Percentiles rank a stretch among this genome's conserved stretches.
Conservation (phyloP, 805 yeast genomes). For the Barnettozyma siamensis region DNA sequence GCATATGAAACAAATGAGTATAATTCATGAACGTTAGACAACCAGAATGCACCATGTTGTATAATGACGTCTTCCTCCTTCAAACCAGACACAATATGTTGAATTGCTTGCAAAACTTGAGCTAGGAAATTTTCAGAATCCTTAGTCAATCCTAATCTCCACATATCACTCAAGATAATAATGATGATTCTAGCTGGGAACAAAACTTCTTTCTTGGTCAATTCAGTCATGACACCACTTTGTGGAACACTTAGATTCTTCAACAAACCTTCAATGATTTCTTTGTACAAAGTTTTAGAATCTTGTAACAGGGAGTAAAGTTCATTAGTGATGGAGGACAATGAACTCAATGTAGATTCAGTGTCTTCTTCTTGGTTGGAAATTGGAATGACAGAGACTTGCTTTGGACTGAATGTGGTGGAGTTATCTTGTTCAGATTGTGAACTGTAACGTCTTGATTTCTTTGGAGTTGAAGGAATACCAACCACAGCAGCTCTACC, state of each 20-base stretch:
- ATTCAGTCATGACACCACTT: slow-evolving; percentile 76
- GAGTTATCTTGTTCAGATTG: slow-evolving; percentile 28
- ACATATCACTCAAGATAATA: slow-evolving; percentile 91
- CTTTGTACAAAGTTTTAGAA: slow-evolving; percentile 67
- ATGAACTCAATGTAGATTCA: slow-evolving; percentile 35
- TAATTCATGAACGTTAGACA: slow-evolving; percentile 91
- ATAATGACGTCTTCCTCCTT: slow-evolving; percentile 77
- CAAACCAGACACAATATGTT: slow-evolving; percentile 69
- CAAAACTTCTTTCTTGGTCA: slow-evolving; percentile 83
- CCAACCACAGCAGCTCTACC: slow-evolving; percentile 27
- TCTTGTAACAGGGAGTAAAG: slow-evolving; percentile 65
- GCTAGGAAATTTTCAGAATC: slow-evolving; percentile 91
- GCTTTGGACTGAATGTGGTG: slow-evolving; percentile 35
- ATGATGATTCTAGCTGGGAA: slow-evolving; percentile 96
- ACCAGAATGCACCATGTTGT: slow-evolving; percentile 95
- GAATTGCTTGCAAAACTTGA: slow-evolving; percentile 81
- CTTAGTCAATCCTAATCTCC: slow-evolving; percentile 91
- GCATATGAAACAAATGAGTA: slow-evolving; percentile 94
- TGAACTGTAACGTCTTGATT: slow-evolving; percentile 32
- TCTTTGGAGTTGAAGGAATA: slow-evolving; percentile 24
- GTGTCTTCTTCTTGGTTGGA: slow-evolving; percentile 45
- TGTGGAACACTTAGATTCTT: slow-evolving; percentile 82
- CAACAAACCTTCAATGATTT: slow-evolving; percentile 80
- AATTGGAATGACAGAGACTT: slow-evolving; percentile 57
- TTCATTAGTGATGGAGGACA: slow-evolving; percentile 72